Evolutionary conservation across 2,329 filamentous ascomycete species (phyloP).

Genomic region (Pseudopyricularia cyperi): DNA sequence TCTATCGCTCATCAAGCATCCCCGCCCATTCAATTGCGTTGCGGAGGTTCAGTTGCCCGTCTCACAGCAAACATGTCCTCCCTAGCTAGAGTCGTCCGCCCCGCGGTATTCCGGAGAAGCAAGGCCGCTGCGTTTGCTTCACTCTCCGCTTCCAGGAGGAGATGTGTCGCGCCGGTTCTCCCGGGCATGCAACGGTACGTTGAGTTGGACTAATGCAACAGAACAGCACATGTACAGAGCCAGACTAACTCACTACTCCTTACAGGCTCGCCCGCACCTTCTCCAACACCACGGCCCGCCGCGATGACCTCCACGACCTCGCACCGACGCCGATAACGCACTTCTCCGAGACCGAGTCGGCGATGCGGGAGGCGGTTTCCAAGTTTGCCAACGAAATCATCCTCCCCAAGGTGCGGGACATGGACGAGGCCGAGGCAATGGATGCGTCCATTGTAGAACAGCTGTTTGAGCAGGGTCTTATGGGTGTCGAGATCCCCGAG

Average conservation of each 20-base stretch:
- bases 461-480: constrained; percentile 92
- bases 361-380: constrained; percentile 81
- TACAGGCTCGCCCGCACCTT: constrained; percentile 33
- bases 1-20: neutral
- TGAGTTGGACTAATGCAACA: neutral
- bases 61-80: constrained; percentile 26
- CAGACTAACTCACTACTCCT: neutral
- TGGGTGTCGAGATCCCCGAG: constrained; percentile 96
- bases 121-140: constrained; percentile 13
- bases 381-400: constrained; percentile 87
- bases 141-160: constrained; percentile 14
- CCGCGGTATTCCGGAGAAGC: constrained; percentile 31
- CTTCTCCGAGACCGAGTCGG: constrained; percentile 74
- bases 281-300: constrained; percentile 44
- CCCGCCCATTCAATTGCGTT: constrained; percentile 9
- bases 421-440: constrained; percentile 96
- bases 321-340: constrained; percentile 88
- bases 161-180: constrained; percentile 5
- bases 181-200: constrained; percentile 17
- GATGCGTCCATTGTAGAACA: constrained; percentile 78
- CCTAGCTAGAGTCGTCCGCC: constrained; percentile 35
- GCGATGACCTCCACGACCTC: constrained; percentile 58
- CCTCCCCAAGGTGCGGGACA: constrained; percentile 82
- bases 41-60: constrained; percentile 10
- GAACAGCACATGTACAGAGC: neutral